phyloP scores from a whole-genome alignment of 2,329 filamentous ascomycete genomes.

The Apiospora saccharicola region DNA sequence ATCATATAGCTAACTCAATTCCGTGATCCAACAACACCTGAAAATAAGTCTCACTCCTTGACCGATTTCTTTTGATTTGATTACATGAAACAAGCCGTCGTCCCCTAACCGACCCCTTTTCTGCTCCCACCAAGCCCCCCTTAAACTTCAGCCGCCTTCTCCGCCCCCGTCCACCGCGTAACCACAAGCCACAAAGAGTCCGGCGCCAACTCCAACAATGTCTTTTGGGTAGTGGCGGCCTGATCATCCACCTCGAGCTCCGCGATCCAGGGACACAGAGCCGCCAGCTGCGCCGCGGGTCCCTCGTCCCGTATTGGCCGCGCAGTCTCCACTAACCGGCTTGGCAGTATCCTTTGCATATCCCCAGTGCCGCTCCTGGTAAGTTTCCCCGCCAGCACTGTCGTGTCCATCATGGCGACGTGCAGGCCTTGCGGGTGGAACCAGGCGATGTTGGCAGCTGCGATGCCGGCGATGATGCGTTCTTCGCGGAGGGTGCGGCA shows the following conservation, averaged over 20 bases:
- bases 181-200: slow-evolving; percentile 8
- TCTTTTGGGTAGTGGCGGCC: neutral
- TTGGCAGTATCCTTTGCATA: neutral
- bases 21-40: too few relatives aligned
- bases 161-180: neutral
- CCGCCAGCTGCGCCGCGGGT: neutral
- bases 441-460: slow-evolving; percentile 12
- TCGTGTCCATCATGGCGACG: slow-evolving; percentile 20
- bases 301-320: neutral
- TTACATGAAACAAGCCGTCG: too few relatives aligned
- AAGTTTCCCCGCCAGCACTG: neutral
- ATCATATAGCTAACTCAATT: too few relatives aligned
- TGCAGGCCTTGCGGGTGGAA: slow-evolving; percentile 9
- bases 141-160: neutral
- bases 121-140: too few relatives aligned
- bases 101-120: too few relatives aligned
- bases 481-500: slow-evolving; percentile 12
- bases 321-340: neutral
- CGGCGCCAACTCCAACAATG: neutral
- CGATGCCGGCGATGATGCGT: slow-evolving; percentile 2
- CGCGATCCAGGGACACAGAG: slow-evolving; percentile 5
- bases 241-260: neutral
- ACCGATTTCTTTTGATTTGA: too few relatives aligned
- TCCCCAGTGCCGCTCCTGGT: neutral
- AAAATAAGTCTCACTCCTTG: too few relatives aligned